Evolutionary conservation across 1,284 basidiomycete genomes (phyloP), one percentile per base, ranked within the genome.

Genomic region (Cryptococcus sp.): DNA sequence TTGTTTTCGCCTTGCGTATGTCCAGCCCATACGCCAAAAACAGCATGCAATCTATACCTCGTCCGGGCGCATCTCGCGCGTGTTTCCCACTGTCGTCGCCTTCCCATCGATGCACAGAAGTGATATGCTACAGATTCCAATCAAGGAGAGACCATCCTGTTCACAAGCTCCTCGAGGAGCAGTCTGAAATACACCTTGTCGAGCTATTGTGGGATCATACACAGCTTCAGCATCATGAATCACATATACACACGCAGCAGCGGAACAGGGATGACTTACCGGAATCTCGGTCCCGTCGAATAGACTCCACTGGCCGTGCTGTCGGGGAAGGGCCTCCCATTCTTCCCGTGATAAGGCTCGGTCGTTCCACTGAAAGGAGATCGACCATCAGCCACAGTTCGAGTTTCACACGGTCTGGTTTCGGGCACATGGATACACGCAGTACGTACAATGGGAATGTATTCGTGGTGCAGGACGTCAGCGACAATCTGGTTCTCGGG

Each of bases 401-500:
- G 40, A 3, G 23, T 46, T 49, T 35, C 45, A 24, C 51, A 36
- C n/a, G 8, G 36, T 21, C 18, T 36, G 15, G 11, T 43, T 18
- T 16, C n/a, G 18, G 24, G 9, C 18, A 28, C 8, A 46, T 20
- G 24, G 24, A 16, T 5, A 28, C 33, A 8, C 35, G 40, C 35
- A 44, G 8, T 16, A 60, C 62, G 53, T 46, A 67, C 65, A 15
- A 69, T 50, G 16, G 59, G 60, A 23, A 54, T 56, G 42, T 65
- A 60, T 23, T 61, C 52, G 52, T 65, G 63, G 24, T 57, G 56
- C 28, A 69, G 40, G 18, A 57, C 62, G 18, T 64, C 56, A 1
- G 67, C 59, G 3, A 65, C 48, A 12, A 59, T 49, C 42, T 62
- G 61, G 47, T 67, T 59, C 40, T 65, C 63, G 23, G 57, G 50